These are phyloP conservation scores for Hansenula sp. DNA, from an alignment of 1,139 yeast species.

Conservation along the genomic window DNA sequence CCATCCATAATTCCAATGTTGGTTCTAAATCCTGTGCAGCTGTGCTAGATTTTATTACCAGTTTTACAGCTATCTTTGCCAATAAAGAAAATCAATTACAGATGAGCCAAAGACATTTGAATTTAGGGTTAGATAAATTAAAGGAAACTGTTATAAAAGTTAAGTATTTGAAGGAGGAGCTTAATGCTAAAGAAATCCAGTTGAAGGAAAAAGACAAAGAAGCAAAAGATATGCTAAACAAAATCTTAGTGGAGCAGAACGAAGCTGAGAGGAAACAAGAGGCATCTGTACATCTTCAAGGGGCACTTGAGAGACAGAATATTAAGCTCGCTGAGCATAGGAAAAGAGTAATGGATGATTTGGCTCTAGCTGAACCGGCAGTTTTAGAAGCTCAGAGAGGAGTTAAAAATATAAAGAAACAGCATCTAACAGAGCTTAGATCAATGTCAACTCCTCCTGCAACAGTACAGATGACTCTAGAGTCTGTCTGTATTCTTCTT, in stretches of 20 bases:
- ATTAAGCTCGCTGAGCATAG: conserved; percentile 53
- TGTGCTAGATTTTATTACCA: conserved; percentile 47
- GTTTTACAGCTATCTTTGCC: conserved; percentile 41
- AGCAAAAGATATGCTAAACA: conserved; percentile 68
- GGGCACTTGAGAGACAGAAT: conserved; percentile 67
- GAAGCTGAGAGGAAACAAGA: conserved; percentile 90
- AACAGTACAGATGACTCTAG: conserved; percentile 80
- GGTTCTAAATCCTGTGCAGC: conserved; percentile 44
- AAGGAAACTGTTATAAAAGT: conserved; percentile 78
- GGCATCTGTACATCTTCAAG: conserved; percentile 75
- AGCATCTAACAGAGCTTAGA: conserved; percentile 83
- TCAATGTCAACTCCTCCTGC: conserved; percentile 92
- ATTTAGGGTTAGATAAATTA: conserved; percentile 68
- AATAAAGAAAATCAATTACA: conserved; percentile 48
- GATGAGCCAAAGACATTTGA: conserved; percentile 67
- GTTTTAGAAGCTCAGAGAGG: conserved; percentile 80
- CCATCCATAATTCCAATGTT: conserved; percentile 34
- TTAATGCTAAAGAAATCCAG: conserved; percentile 49
- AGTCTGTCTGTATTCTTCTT: conserved; percentile 77
- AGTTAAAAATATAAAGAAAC: conserved; percentile 88
- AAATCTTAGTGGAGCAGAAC: conserved; percentile 83
- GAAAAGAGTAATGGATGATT: conserved; percentile 52
- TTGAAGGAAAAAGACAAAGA: conserved; percentile 57
- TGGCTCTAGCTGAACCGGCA: conserved; percentile 79
- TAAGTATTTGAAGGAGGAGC: conserved; percentile 47